Percentiles rank a stretch among this genome's conserved stretches.
phyloP scores from a whole-genome alignment of 23 red algal genomes.

The Chondrus crispus region DNA sequence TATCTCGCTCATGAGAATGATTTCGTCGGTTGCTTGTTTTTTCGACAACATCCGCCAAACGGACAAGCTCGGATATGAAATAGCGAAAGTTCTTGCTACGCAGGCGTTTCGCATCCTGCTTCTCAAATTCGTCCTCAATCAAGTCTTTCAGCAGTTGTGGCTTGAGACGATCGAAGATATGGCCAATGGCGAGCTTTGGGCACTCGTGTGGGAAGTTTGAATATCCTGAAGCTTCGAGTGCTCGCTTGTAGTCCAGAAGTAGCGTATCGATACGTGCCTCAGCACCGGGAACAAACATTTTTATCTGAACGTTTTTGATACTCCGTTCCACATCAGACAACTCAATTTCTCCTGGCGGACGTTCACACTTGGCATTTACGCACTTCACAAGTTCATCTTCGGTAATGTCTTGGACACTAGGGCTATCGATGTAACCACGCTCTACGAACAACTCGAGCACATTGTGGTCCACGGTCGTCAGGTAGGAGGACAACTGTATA shows the following conservation, averaged over 20 bases:
- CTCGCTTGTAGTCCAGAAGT: background rate
- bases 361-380: background rate
- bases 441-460: background rate
- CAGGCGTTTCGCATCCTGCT: background rate
- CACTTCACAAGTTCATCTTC: constrained; percentile 8
- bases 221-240: background rate
- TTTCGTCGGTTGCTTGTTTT: background rate
- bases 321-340: background rate
- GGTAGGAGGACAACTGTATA: background rate
- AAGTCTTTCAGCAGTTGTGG: background rate
- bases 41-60: background rate
- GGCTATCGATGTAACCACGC: background rate
- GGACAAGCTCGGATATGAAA: constrained; percentile 23
- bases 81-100: constrained; percentile 15
- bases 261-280: background rate
- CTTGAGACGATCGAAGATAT: constrained; percentile 24
- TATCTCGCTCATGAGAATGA: background rate
- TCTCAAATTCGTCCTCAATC: constrained; percentile 5
- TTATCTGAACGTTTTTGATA: constrained; percentile 2
- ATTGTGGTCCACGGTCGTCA: background rate
- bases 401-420: background rate
- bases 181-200: constrained; percentile 9
- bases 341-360: background rate
- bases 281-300: background rate
- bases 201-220: background rate